Evolutionary conservation across 1,284 basidiomycete species (phyloP).

Genomic region (Psilocybe mexicana): DNA sequence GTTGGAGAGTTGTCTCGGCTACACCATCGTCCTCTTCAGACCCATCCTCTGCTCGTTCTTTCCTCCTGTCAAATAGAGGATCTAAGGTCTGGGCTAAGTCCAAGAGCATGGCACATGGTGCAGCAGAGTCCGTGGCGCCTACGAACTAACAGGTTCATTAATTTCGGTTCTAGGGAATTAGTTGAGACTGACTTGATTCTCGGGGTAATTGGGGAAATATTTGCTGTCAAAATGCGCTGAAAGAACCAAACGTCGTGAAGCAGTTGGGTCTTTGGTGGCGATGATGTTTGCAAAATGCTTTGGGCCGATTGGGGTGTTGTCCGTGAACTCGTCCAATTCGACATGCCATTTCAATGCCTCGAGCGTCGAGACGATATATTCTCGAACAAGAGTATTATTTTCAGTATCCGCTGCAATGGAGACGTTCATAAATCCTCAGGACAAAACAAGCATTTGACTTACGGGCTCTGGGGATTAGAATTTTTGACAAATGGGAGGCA

Average conservation of each 20-base stretch:
- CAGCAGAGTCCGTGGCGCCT: slow-evolving; percentile 97
- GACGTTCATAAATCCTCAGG: not conserved
- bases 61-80: slow-evolving; percentile 67
- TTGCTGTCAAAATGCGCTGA: slow-evolving; percentile 97
- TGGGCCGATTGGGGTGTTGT: slow-evolving; percentile 81
- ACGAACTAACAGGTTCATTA: slow-evolving; percentile 66
- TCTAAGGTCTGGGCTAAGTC: slow-evolving; percentile 84
- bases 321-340: slow-evolving; percentile 80
- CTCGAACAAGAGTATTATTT: slow-evolving; percentile 78
- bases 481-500: slow-evolving; percentile 73
- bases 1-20: slow-evolving; percentile 82
- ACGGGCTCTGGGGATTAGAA: slow-evolving; percentile 83
- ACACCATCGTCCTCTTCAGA: slow-evolving; percentile 76
- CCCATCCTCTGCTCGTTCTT: slow-evolving; percentile 54
- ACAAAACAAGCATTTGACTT: slow-evolving; percentile 31
- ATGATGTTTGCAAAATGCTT: slow-evolving; percentile 90
- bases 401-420: slow-evolving; percentile 59
- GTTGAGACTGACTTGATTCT: slow-evolving; percentile 60
- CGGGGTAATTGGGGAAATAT: slow-evolving; percentile 73
- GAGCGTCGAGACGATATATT: slow-evolving; percentile 74
- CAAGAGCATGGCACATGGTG: slow-evolving; percentile 91
- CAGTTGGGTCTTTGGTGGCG: slow-evolving; percentile 90
- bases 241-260: slow-evolving; percentile 81
- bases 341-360: slow-evolving; percentile 81
- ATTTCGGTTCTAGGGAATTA: slow-evolving; percentile 1